Base-by-base conservation (phyloP, 2,329 filamentous ascomycete species). In the Pseudogymnoascus destructans region DNA sequence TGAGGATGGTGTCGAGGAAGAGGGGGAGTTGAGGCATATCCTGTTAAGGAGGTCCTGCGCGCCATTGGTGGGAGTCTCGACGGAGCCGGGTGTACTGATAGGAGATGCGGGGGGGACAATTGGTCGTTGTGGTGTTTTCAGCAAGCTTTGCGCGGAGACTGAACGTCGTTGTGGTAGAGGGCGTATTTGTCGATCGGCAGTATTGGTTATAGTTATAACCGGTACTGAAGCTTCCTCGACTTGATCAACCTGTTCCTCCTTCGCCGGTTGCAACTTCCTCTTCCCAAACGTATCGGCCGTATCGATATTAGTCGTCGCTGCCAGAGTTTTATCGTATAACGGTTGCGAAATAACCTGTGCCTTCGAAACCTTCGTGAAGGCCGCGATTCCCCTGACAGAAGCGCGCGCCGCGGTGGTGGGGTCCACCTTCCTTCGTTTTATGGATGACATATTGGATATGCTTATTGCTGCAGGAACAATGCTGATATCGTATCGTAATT, bases 351-450 rank as follows among this genome's bases (percentile, higher is more conserved):
- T 58, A 15, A 68, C 69, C 58, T 58, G 61, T 36, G 73, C 69
- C 63, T 77, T 76, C 49, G 71, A 72, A 59, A 74, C 66, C 63
- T 69, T 72, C 59, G 73, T 68, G 62, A 76, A 77, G 59, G 66
- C 68, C 62, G 72, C 70, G 52, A 77, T 73, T 55, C 59, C 35
- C n/a, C 62, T 62, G 65, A 69, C 76, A 70, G 64, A 46, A 27
- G 60, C 40, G 21, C 63, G 59, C 46, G 59, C 17, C 25, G 59
- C 59, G 33, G 40, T 63, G 57, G 33, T 62, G 30, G 62, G 6
- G 23, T 55, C 23, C 40, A 69, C 58, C 63, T 67, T 70, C 60
- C 64, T 60, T 59, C 63, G 65, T 55, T 69, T 70, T 13, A 62
- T 63, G 6, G 49, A 57, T 57, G 66, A 63, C 68, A 70, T 70